These are phyloP conservation scores for Oryza rufipogon DNA, from an alignment of 176 grass and related monocot species.

Conservation along the genomic window DNA sequence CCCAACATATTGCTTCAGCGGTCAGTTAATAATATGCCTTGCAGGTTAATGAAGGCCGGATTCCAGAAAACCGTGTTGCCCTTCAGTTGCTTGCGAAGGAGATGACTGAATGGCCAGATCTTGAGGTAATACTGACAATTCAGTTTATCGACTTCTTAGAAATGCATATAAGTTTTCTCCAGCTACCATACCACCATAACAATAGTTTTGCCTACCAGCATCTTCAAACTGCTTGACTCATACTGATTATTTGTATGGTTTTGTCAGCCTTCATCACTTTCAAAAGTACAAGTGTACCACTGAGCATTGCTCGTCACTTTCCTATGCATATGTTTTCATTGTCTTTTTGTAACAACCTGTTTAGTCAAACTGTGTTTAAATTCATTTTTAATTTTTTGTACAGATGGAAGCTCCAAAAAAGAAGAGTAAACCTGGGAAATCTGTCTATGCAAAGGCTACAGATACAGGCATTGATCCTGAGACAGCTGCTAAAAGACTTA, in stretches of 20 bases:
- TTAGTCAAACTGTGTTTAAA: background rate
- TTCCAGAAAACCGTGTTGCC: constrained; percentile 79
- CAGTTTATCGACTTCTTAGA: constrained; percentile 14
- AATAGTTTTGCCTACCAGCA: background rate
- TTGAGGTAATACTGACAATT: constrained; percentile 63
- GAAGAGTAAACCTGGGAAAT: constrained; percentile 74
- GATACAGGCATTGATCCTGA: constrained; percentile 87
- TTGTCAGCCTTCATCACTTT: constrained; percentile 12
- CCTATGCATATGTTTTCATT: background rate
- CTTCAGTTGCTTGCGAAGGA: constrained; percentile 85
- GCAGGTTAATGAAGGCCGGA: constrained; percentile 82
- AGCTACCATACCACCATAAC: background rate
- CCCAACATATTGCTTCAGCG: background rate
- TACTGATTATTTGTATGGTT: background rate
- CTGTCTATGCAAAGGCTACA: constrained; percentile 83
- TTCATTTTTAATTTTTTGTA: background rate
- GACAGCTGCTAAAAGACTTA: constrained; percentile 85
- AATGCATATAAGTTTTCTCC: background rate
- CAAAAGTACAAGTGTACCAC: background rate
- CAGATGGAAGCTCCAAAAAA: constrained; percentile 71
- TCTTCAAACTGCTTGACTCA: background rate
- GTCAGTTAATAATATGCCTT: background rate
- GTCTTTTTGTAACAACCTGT: background rate
- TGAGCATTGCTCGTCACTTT: background rate
- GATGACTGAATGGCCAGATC: constrained; percentile 86